A percentile compares a stretch with the other conserved stretches of the same genome.
Conservation (phyloP, 495 filamentous ascomycete species). For the Xanthoparmelia taractica region DNA sequence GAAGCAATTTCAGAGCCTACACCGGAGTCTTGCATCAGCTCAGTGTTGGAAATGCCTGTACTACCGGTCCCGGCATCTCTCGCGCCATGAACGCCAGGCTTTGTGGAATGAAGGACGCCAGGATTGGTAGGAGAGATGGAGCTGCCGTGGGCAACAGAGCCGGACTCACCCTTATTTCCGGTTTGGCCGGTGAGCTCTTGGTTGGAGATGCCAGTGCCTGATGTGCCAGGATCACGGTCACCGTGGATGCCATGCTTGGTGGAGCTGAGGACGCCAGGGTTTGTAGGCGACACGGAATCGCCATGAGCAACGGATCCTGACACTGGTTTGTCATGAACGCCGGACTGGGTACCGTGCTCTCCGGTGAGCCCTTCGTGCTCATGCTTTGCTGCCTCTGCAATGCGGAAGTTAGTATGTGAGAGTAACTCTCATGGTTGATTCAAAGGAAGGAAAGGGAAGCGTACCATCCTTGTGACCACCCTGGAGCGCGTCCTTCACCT, state of each 20-base stretch:
- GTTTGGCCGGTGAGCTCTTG: conserved; percentile 19
- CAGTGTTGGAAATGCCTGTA: conserved; percentile 14
- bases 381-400: background rate
- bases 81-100: conserved; percentile 28
- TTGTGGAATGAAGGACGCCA: conserved; percentile 18
- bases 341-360: conserved; percentile 27
- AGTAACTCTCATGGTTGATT: background rate
- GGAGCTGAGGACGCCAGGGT: conserved; percentile 17
- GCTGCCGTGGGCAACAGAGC: conserved; percentile 19
- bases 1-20: conserved; percentile 8
- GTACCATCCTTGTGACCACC: conserved; percentile 31
- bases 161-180: conserved; percentile 21
- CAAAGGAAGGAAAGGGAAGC: background rate
- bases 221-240: conserved; percentile 28
- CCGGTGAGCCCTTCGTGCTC: conserved; percentile 1
- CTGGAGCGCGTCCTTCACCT: conserved; percentile 62
- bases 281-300: conserved; percentile 24
- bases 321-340: conserved; percentile 19
- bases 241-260: conserved; percentile 31
- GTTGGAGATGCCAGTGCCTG: conserved; percentile 24
- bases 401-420: background rate
- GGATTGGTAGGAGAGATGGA: conserved; percentile 16
- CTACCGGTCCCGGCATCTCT: conserved; percentile 29
- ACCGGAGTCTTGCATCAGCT: conserved; percentile 4
- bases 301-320: conserved; percentile 22